phyloP scores from a whole-genome alignment of 148 eudicot species.

The Polygonum maritimum region DNA sequence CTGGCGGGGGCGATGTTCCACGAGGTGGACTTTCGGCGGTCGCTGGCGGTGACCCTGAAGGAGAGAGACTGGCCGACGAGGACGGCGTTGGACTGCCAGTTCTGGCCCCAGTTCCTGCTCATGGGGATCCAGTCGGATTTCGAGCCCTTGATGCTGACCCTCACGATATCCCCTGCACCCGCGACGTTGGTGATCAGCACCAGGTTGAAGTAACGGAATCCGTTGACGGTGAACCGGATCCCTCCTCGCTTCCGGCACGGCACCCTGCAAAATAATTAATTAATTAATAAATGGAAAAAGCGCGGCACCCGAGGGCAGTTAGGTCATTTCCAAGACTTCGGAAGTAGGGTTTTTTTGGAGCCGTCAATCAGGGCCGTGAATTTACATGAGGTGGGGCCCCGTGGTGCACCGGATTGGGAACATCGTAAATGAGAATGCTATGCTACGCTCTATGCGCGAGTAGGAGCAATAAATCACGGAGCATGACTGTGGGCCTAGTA shows the following conservation, averaged over 20 bases:
- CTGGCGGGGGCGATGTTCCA: slow-evolving; percentile 61
- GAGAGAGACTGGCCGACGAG: slow-evolving; percentile 66
- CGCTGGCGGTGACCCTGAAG: slow-evolving; percentile 58
- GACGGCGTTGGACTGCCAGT: slow-evolving; percentile 70
- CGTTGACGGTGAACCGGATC: slow-evolving; percentile 71
- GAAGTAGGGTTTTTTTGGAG: background rate
- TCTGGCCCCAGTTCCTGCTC: slow-evolving; percentile 95
- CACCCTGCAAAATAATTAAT: slow-evolving; percentile 30
- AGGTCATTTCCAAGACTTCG: background rate
- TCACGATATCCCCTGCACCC: slow-evolving; percentile 71
- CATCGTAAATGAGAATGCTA: background rate
- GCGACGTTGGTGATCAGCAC: slow-evolving; percentile 70
- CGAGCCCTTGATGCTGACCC: slow-evolving; percentile 49
- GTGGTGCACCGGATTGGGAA: background rate
- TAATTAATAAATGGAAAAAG: background rate
- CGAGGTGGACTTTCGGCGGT: slow-evolving; percentile 61
- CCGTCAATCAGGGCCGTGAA: background rate
- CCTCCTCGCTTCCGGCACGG: slow-evolving; percentile 85
- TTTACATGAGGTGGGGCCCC: background rate
- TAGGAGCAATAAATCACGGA: background rate
- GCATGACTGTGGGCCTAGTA: background rate
- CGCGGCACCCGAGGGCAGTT: background rate
- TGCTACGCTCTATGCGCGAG: no score
- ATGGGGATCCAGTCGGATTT: slow-evolving; percentile 63
- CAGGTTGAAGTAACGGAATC: slow-evolving; percentile 76